phyloP scores from a whole-genome alignment of 1,284 basidiomycete genomes.

The Phaffia rhodozyma region DNA sequence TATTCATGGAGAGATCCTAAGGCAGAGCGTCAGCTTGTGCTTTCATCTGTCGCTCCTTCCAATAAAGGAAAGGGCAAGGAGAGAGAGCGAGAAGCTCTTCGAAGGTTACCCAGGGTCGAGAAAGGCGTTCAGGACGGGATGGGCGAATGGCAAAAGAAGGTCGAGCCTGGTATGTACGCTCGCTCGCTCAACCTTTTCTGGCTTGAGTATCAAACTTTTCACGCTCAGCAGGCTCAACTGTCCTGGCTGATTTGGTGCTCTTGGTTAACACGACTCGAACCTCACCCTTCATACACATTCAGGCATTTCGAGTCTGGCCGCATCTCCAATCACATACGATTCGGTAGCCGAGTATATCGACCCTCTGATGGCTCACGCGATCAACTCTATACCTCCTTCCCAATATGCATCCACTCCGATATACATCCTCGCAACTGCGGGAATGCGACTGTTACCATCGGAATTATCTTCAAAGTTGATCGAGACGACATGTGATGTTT shows the following conservation, averaged over 20 bases:
- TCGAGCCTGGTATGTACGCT: slow-evolving; percentile 68
- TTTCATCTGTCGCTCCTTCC: slow-evolving; percentile 32
- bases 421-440: slow-evolving; percentile 91
- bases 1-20: slow-evolving; percentile 90
- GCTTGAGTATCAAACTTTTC: too few species aligned
- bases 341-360: slow-evolving; percentile 62
- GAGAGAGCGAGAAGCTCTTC: slow-evolving; percentile 29
- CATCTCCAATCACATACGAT: slow-evolving; percentile 44
- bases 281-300: not conserved
- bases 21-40: slow-evolving; percentile 35
- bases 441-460: slow-evolving; percentile 77
- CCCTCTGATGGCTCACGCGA: slow-evolving; percentile 73
- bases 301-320: slow-evolving; percentile 79
- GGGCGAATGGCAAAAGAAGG: slow-evolving; percentile 72
- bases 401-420: slow-evolving; percentile 72
- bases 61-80: slow-evolving; percentile 30
- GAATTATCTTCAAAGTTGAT: slow-evolving; percentile 62
- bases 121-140: slow-evolving; percentile 69
- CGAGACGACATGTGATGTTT: slow-evolving; percentile 60
- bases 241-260: too few species aligned
- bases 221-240: too few species aligned
- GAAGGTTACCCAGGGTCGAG: slow-evolving; percentile 66
- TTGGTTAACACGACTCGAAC: not conserved
- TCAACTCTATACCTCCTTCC: slow-evolving; percentile 70
- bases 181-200: too few species aligned